These are phyloP conservation scores for Hypoxylon trugodes DNA, from an alignment of 495 filamentous ascomycete species.

Conservation along the genomic window DNA sequence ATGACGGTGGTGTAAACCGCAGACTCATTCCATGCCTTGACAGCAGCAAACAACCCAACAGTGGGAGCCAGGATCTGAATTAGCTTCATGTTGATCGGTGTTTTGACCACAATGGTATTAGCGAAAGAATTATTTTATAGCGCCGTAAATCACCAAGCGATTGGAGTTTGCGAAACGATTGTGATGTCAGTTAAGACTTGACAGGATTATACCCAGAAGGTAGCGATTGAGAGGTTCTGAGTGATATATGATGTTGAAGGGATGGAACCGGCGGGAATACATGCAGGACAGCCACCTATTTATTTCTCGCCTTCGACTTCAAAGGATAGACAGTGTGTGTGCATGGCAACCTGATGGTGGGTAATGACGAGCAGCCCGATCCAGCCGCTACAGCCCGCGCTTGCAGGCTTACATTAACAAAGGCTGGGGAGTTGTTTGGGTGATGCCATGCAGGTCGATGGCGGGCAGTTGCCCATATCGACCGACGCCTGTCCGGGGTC, in stretches of 20 bases:
- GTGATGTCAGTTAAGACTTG: constrained; percentile 38
- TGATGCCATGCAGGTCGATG: constrained; percentile 33
- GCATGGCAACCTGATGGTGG: constrained; percentile 38
- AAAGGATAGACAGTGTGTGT: constrained; percentile 5
- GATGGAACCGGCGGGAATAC: constrained; percentile 6
- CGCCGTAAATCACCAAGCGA: constrained; percentile 32
- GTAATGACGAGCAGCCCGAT: constrained; percentile 37
- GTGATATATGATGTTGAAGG: constrained; percentile 34
- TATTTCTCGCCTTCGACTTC: constrained; percentile 26
- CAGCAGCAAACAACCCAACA: constrained; percentile 46
- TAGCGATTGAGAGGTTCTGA: constrained; percentile 42
- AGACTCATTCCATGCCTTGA: constrained; percentile 38
- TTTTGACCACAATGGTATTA: constrained; percentile 22
- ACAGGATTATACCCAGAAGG: constrained; percentile 15
- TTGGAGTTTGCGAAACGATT: constrained; percentile 39
- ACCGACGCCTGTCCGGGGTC: constrained; percentile 31
- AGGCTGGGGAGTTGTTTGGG: constrained; percentile 32
- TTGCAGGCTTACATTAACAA: constrained; percentile 33
- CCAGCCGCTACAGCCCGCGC: constrained; percentile 37
- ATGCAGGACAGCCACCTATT: constrained; percentile 40
- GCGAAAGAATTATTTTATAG: constrained; percentile 28
- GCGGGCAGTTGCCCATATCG: constrained; percentile 31
- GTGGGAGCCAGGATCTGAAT: constrained; percentile 46
- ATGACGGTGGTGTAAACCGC: constrained; percentile 44
- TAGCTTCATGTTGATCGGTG: constrained; percentile 48